Evolutionary conservation across 371 early-diverging fungal species (phyloP), one percentile per base, ranked within the genome.

Genomic region (Batkoa obscura): DNA sequence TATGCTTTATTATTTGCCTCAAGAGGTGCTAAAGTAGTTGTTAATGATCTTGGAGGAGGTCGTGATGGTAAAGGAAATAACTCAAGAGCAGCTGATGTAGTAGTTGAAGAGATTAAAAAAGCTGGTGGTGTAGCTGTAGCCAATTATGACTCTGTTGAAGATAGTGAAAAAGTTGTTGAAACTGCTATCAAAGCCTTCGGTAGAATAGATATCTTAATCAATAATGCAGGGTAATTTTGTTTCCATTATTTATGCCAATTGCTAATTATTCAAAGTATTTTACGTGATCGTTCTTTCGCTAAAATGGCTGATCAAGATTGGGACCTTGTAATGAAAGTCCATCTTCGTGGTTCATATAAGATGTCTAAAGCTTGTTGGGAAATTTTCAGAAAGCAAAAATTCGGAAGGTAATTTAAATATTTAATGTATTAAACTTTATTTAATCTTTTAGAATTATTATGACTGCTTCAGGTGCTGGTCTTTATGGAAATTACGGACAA

Each of bases 401-500:
- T 73, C 62, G 96, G 98, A 32, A 73, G 82, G 55, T 58, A 55
- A 10, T 34, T 53, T n/a, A 38, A n/a, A 5, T 41, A 4, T 3
- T 32, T 12, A 42, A 30, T 30, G 30, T 23, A 0, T 23, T 8
- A 1, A 23, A 9, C 30, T 33, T 5, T n/a, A 0, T 30, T 46
- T 43, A 43, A n/a, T 55, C 15, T 23, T 10, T 42, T 33, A 55
- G 55, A n/a, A 55, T 55, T 43, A 31, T 41, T 61, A 73, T 71
- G 71, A 75, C 75, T 80, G 80, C 89, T 30, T 94, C 95, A 45
- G 89, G 95, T 55, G 96, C 95, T 59, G 98, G 97, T 63, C 71
- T 98, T 38, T 95, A 96, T 69, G 97, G 97, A 64, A 98, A 96
- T 82, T 98, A 94, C 80, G 98, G 98, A 49, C 94, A 95, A 72